Evolutionary conservation across 148 eudicot species (phyloP), one percentile per base, ranked within the genome.

Genomic region (Spergularia marina): DNA sequence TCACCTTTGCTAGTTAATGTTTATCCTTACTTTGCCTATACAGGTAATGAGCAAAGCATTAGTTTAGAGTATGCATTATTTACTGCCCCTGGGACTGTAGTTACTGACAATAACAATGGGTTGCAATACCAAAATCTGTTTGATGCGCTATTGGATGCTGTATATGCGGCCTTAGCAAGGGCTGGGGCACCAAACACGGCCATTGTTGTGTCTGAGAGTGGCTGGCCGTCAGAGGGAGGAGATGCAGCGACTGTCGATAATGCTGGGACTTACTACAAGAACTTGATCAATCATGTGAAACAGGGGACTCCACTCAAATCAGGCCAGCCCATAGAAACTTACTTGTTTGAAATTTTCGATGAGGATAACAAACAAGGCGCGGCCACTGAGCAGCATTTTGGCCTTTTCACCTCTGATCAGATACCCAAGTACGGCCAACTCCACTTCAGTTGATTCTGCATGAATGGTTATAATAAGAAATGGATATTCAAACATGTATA

Each of bases 21-120:
- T 6, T 88, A 90, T 76, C 87, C 94, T 20, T 90, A 86, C 63
- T 83, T 86, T 64, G 36, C 75, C 17, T 82, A 83, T 56, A 18
- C 23, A 0, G 58, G 53, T n/a, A 57, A 78, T 0, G 13, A 76
- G 21, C 77, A 75, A 16, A 7, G 47, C 1, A 68, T 85, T 1
- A 16, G 23, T 7, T 82, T 86, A 5, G 10, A 71, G 0, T 85
- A 85, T 14, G 88, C 90, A 7, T 71, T 85, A 10, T 81, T 87
- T 8, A 53, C 49, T 0, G 83, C 81, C 18, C 55, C 65, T 0
- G 69, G 21, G 6, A 55, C 78, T 7, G 78, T 75, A 12, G 71
- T 66, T 13, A 55, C 54, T 16, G 78, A 75, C 34, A 47, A 30
- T 17, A 64, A 74, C 2, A 12, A 47, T 51, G 72, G 65, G 5